Evolutionary conservation across 177 flowering plant species (phyloP).

Genomic region (Vitis hybrid): DNA sequence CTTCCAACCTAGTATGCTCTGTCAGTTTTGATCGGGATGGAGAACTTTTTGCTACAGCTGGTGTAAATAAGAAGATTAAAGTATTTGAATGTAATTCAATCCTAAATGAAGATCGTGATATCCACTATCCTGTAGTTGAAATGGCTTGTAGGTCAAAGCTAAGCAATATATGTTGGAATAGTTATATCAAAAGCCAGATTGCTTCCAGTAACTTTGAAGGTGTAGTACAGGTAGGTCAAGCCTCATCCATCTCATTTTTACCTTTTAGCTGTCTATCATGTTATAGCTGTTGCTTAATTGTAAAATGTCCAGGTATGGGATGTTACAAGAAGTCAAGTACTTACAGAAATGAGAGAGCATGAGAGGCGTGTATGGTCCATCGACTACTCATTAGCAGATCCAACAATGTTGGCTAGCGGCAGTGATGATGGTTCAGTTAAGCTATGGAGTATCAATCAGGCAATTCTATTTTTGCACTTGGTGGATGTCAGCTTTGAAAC

Average conservation of each 20-base stretch:
- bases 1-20: slow-evolving; percentile 90
- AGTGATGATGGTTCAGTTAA: slow-evolving; percentile 96
- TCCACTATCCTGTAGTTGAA: slow-evolving; percentile 96
- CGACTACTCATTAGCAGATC: slow-evolving; percentile 87
- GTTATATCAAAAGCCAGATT: slow-evolving; percentile 91
- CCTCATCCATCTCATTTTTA: slow-evolving; percentile 6
- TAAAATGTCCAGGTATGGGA: slow-evolving; percentile 80
- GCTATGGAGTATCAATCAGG: slow-evolving; percentile 99
- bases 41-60: slow-evolving; percentile 94
- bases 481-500: slow-evolving; percentile 95
- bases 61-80: slow-evolving; percentile 94
- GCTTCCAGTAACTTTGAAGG: slow-evolving; percentile 99
- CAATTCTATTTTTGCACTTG: slow-evolving; percentile 92
- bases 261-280: background rate
- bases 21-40: slow-evolving; percentile 91
- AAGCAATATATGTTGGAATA: slow-evolving; percentile 92
- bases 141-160: slow-evolving; percentile 82
- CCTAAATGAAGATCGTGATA: slow-evolving; percentile 66
- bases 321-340: slow-evolving; percentile 68
- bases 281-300: background rate
- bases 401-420: slow-evolving; percentile 92
- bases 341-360: slow-evolving; percentile 84
- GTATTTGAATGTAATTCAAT: slow-evolving; percentile 80
- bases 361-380: slow-evolving; percentile 94
- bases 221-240: slow-evolving; percentile 76